Conservation (phyloP, 2,329 filamentous ascomycete genomes). For the Trichoderma atroviride region DNA sequence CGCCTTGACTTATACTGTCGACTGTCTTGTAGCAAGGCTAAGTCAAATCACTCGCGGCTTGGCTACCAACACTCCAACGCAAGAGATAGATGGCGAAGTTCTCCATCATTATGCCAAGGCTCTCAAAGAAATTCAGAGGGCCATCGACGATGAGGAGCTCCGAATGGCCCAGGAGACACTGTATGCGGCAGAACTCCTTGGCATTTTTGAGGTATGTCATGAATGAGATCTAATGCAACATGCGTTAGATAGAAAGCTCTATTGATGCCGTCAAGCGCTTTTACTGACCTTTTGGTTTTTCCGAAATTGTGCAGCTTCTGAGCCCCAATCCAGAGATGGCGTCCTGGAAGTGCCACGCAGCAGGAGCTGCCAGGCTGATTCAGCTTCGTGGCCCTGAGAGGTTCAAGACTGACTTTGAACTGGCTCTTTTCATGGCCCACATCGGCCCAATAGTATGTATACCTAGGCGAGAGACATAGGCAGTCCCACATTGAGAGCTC, state of each 20-base stretch:
- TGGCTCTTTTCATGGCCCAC: constrained; percentile 14
- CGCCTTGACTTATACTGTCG: constrained; percentile 5
- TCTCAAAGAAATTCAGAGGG: background rate
- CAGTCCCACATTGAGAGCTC: too few species aligned
- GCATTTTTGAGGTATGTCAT: constrained; percentile 2
- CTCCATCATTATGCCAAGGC: background rate
- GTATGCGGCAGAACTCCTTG: constrained; percentile 2
- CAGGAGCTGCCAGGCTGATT: constrained; percentile 2
- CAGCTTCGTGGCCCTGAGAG: constrained; percentile 7
- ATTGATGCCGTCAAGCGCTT: background rate
- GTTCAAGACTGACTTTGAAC: constrained; percentile 6
- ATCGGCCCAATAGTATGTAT: constrained; percentile 6
- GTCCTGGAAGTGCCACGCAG: constrained; percentile 10
- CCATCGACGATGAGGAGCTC: background rate
- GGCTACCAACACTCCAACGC: background rate
- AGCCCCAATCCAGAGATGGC: background rate
- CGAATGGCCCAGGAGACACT: constrained; percentile 5
- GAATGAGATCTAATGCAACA: background rate
- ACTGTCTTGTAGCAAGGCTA: constrained; percentile 11
- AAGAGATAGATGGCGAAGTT: background rate
- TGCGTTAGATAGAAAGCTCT: background rate
- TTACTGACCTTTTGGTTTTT: background rate
- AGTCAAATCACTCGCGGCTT: background rate
- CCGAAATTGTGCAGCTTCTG: background rate
- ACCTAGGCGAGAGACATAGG: background rate